Evolutionary conservation across 352 stramenopile species (phyloP).

Genomic region (Phytophthora megakarya): DNA sequence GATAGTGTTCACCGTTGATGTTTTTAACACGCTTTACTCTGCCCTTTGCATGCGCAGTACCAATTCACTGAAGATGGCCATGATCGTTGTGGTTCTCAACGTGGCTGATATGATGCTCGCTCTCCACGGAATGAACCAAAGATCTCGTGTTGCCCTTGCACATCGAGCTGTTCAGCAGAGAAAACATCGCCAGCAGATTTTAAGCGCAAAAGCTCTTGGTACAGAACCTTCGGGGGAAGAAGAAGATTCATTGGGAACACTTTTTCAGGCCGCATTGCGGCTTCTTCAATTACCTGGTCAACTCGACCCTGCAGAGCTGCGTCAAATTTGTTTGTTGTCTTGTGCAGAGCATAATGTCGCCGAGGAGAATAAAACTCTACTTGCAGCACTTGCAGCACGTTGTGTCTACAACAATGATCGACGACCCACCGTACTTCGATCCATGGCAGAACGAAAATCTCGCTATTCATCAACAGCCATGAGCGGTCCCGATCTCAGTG

Average conservation of each 20-base stretch:
- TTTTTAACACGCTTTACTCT: conserved; percentile 49
- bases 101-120: conserved; percentile 19
- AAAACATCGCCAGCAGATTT: conserved; percentile 5
- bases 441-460: conserved; percentile 33
- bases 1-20: conserved; percentile 43
- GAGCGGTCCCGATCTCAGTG: conserved; percentile 20
- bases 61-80: conserved; percentile 35
- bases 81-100: conserved; percentile 28
- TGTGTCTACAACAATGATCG: conserved; percentile 39
- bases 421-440: conserved; percentile 10
- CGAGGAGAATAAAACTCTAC: conserved; percentile 19
- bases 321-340: conserved; percentile 40
- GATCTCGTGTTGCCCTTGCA: conserved; percentile 16
- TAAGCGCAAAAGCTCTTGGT: conserved; percentile 6
- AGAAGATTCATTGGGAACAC: conserved; percentile 26
- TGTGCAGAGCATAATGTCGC: conserved; percentile 36
- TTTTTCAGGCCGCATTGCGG: conserved; percentile 31
- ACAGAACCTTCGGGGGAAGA: not conserved
- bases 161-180: conserved; percentile 20
- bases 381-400: conserved; percentile 30
- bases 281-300: conserved; percentile 36
- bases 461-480: conserved; percentile 30
- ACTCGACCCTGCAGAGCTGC: conserved; percentile 36
- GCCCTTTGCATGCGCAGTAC: conserved; percentile 37
- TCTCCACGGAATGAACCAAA: conserved; percentile 31